Evolutionary conservation across 2,329 filamentous ascomycete genomes (phyloP).

Genomic region (Dactylellina parvicollis): DNA sequence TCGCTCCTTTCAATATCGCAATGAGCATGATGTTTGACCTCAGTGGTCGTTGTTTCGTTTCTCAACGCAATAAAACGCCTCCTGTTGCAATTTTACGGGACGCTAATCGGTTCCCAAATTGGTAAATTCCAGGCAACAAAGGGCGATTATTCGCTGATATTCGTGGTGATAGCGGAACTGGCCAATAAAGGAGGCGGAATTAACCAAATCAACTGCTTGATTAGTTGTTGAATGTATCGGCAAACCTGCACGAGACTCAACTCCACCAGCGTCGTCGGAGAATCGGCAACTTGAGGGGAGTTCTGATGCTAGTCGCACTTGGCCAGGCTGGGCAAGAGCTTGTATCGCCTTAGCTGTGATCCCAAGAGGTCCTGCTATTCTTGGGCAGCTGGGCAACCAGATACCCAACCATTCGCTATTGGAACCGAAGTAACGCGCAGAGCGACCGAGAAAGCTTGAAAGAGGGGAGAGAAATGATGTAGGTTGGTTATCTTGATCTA

Average conservation of each 20-base stretch:
- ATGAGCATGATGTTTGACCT: conserved; percentile 17
- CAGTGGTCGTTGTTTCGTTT: conserved; percentile 8
- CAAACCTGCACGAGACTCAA: conserved; percentile 19
- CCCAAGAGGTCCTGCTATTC: conserved; percentile 42
- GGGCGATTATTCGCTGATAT: neutral
- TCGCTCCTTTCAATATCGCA: neutral
- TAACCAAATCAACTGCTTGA: conserved; percentile 32
- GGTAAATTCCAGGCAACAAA: conserved; percentile 26
- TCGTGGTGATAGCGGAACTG: conserved; percentile 4
- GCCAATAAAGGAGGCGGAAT: conserved; percentile 7
- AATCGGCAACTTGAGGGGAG: conserved; percentile 29
- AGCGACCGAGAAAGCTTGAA: neutral
- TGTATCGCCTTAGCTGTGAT: conserved; percentile 30
- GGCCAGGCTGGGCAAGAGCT: conserved; percentile 54
- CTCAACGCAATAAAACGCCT: conserved; percentile 17
- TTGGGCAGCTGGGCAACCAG: conserved; percentile 26
- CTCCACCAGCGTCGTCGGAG: conserved; percentile 9
- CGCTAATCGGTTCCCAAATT: conserved; percentile 20
- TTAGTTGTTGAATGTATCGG: conserved; percentile 33
- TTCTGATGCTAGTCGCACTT: conserved; percentile 23
- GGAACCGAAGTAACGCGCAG: conserved; percentile 22
- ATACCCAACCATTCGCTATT: conserved; percentile 8
- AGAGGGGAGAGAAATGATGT: neutral
- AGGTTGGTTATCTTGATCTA: conserved; percentile 22
- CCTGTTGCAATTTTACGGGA: conserved; percentile 34